Conservation (phyloP, 192 early-diverging fungal genomes). For the Phlyctochytrium arcticum region DNA sequence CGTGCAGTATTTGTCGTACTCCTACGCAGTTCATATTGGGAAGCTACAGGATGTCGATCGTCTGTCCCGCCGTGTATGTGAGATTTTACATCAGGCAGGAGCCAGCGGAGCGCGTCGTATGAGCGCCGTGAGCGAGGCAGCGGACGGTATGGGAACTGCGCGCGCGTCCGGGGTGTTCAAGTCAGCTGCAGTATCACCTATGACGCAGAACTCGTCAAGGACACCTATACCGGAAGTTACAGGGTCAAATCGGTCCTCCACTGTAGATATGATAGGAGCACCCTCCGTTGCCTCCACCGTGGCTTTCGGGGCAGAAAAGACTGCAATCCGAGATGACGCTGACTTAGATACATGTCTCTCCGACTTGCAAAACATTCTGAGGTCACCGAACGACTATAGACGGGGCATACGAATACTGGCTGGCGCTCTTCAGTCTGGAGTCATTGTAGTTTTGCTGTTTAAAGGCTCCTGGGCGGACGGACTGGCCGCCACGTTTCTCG, state of each 20-base stretch:
- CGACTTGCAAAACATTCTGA: conserved; percentile 6
- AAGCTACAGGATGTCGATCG: conserved; percentile 21
- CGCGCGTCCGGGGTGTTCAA: no score
- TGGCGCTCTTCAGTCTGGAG: not conserved
- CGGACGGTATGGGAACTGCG: no score
- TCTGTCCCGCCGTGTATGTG: conserved; percentile 14
- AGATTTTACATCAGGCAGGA: not conserved
- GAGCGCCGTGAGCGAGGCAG: not conserved
- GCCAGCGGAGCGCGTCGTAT: not conserved
- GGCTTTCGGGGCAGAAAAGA: not conserved
- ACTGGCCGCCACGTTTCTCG: conserved; percentile 6
- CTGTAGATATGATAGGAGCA: not conserved
- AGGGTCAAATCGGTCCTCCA: not conserved
- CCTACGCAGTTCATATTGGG: conserved; percentile 7
- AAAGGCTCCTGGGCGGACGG: conserved; percentile 25
- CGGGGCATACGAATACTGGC: conserved; percentile 8
- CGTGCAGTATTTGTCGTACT: conserved; percentile 10
- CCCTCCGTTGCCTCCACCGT: not conserved
- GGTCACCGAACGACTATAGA: conserved; percentile 15
- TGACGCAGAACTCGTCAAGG: not conserved
- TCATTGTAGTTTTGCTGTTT: conserved; percentile 20
- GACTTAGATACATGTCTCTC: conserved; percentile 8
- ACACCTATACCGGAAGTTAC: no score
- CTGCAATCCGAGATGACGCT: not conserved
- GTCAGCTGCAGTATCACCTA: not conserved